These are phyloP conservation scores for Claviceps maximensis DNA, from an alignment of 2,329 filamentous ascomycete species.

Conservation along the genomic window DNA sequence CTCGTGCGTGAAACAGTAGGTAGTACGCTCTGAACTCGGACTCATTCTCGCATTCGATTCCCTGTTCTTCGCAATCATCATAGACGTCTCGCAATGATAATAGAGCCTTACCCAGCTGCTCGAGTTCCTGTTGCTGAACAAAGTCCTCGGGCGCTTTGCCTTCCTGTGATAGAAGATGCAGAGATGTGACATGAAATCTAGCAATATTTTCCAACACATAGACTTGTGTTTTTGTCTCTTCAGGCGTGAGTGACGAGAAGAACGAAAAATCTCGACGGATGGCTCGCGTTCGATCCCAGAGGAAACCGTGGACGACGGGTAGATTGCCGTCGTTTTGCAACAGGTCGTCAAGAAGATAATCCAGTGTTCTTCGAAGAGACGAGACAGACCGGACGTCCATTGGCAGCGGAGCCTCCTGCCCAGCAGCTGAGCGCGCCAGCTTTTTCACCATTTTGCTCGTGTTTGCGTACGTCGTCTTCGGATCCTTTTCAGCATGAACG, in stretches of 20 bases:
- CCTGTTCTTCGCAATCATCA: conserved; percentile 48
- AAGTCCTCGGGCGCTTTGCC: conserved; percentile 46
- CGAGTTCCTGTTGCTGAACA: conserved; percentile 53
- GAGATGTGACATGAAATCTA: conserved; percentile 51
- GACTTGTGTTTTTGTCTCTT: conserved; percentile 45
- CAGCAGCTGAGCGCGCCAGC: conserved; percentile 53
- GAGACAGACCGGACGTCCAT: conserved; percentile 53
- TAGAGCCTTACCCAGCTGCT: conserved; percentile 52
- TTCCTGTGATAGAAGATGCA: conserved; percentile 48
- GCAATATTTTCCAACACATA: conserved; percentile 54
- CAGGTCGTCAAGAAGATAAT: conserved; percentile 50
- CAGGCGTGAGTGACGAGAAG: conserved; percentile 44
- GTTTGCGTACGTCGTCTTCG: conserved; percentile 30
- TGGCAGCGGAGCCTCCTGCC: conserved; percentile 52
- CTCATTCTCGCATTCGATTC: conserved; percentile 47
- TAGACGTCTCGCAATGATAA: conserved; percentile 54
- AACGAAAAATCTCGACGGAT: conserved; percentile 58
- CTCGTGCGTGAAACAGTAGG: conserved; percentile 46
- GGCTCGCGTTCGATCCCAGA: conserved; percentile 56
- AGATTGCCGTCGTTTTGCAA: conserved; percentile 42
- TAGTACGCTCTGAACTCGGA: conserved; percentile 54
- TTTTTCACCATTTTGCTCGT: conserved; percentile 51
- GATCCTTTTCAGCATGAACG: conserved; percentile 39
- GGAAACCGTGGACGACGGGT: conserved; percentile 44
- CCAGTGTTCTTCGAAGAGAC: conserved; percentile 44